Evolutionary conservation across 257 asterid species (phyloP).

Genomic region (Nicotiana benthamiana): DNA sequence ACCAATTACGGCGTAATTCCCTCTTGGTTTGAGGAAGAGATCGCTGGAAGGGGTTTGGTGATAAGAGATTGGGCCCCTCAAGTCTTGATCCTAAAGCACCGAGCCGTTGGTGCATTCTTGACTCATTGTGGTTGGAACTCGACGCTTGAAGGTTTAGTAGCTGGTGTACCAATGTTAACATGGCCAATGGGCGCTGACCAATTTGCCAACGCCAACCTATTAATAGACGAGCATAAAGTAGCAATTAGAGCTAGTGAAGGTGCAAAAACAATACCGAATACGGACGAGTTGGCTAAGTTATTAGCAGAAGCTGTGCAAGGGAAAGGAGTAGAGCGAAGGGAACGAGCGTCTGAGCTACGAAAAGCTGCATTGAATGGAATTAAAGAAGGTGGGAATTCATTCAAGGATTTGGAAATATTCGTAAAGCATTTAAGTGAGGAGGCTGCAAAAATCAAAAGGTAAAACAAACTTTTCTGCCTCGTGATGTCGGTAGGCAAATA

Average conservation of each 20-base stretch:
- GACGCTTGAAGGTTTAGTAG: conserved; percentile 34
- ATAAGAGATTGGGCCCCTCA: conserved; percentile 81
- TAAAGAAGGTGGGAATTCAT: conserved; percentile 47
- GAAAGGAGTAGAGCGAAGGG: conserved; percentile 24
- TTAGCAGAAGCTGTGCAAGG: conserved; percentile 26
- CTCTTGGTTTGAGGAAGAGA: conserved; percentile 55
- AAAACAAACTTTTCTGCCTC: background rate
- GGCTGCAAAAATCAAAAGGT: background rate
- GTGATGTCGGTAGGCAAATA: background rate
- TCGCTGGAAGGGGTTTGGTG: conserved; percentile 49
- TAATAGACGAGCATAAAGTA: conserved; percentile 49
- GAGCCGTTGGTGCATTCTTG: conserved; percentile 30
- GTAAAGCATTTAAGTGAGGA: conserved; percentile 16
- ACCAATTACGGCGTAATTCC: conserved; percentile 41
- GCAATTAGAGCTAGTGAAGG: conserved; percentile 63
- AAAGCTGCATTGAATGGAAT: conserved; percentile 41
- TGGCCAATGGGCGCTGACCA: conserved; percentile 95
- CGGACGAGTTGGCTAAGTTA: conserved; percentile 27
- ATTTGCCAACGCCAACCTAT: conserved; percentile 39
- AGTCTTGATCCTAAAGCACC: conserved; percentile 45
- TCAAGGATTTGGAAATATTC: conserved; percentile 32
- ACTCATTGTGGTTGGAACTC: conserved; percentile 89
- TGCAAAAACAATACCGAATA: conserved; percentile 28
- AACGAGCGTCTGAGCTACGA: conserved; percentile 4
- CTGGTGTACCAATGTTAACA: conserved; percentile 57